These are phyloP conservation scores for Neophaeococcomyces aloes DNA, from an alignment of 2,329 filamentous ascomycete genomes.

Conservation along the genomic window DNA sequence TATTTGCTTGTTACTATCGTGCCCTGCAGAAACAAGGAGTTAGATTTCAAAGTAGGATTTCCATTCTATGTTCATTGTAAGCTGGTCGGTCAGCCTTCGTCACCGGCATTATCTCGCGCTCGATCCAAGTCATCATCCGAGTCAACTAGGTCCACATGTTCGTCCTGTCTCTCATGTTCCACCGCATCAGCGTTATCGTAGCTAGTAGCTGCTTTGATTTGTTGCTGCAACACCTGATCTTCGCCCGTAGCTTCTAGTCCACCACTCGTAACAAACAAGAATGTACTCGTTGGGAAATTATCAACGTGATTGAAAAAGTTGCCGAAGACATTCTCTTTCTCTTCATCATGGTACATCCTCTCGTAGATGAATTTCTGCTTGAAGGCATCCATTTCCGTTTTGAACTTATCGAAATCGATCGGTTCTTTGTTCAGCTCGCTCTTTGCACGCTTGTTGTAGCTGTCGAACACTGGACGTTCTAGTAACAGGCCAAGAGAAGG, in stretches of 20 bases:
- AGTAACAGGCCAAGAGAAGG: constrained; percentile 79
- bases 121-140: constrained; percentile 16
- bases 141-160: constrained; percentile 8
- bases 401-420: constrained; percentile 69
- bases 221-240: constrained; percentile 4
- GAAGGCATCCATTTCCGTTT: constrained; percentile 72
- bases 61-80: too few species aligned
- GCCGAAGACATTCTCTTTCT: constrained; percentile 74
- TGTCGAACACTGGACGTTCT: constrained; percentile 83
- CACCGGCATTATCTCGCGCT: constrained; percentile 18
- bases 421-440: constrained; percentile 53
- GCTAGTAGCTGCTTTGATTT: constrained; percentile 1
- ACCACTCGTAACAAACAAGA: constrained; percentile 62
- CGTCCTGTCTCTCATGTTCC: neutral
- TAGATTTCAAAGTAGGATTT: too few species aligned
- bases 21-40: too few species aligned
- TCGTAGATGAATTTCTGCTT: constrained; percentile 89
- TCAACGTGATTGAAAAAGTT: constrained; percentile 72
- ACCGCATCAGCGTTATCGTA: constrained; percentile 2
- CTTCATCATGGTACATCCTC: constrained; percentile 81
- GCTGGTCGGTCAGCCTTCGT: constrained; percentile 17
- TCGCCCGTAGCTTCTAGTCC: constrained; percentile 52
- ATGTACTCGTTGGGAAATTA: constrained; percentile 59
- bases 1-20: too few species aligned
- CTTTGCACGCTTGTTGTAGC: constrained; percentile 66